Base-by-base conservation (phyloP, 768 basidiomycete genomes). In the Lentinula raphanica region DNA sequence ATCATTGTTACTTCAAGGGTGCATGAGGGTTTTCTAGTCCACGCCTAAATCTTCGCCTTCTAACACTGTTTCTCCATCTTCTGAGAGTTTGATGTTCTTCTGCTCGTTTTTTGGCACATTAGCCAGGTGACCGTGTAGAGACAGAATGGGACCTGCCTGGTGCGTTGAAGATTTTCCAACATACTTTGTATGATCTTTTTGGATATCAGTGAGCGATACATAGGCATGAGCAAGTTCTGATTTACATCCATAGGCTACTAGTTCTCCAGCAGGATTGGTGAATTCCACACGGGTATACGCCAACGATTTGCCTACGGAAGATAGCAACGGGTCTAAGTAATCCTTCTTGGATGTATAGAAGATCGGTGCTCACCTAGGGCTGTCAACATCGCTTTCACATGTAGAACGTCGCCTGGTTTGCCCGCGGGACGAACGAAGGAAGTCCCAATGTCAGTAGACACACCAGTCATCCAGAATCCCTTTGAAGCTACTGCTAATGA, bases 381-480 rank as follows among this genome's bases (percentile, higher is more conserved):
- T 49, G 83, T 88, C 31, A 92, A 66, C 1, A 77, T 75, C 0
- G 86, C 88, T 63, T 79, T 88, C 3, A 83, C 83, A 56, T 80
- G 78, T 13, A 94, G 68, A 12, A 78, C 71, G 60, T 92, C 89
- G 11, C 90, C 92, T 0, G 76, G 72, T 56, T 75, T 78, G n/a
- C 92, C 92, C 5, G 81, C 87, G 19, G 88, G 89, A 32, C 84
- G 83, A 58, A 92, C 82, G 61, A 92, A 93, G 1, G 88, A 88
- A 0, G 90, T 81, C 23, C 78, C 85, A 61, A 94, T 83, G 67
- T 93, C 91, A 3, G 90, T 90, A 2, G 89, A 91, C 9, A 93
- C 90, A 15, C 92, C 90, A 0, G 92, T 93, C 90, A 92, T 91
- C 65, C 74, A 94, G 8, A 91, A 86, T 2, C 92, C 92, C 61